Percentiles rank a stretch among this genome's conserved stretches.
Conservation (phyloP, 495 filamentous ascomycete species). For the Lasiosphaeria hispida region DNA sequence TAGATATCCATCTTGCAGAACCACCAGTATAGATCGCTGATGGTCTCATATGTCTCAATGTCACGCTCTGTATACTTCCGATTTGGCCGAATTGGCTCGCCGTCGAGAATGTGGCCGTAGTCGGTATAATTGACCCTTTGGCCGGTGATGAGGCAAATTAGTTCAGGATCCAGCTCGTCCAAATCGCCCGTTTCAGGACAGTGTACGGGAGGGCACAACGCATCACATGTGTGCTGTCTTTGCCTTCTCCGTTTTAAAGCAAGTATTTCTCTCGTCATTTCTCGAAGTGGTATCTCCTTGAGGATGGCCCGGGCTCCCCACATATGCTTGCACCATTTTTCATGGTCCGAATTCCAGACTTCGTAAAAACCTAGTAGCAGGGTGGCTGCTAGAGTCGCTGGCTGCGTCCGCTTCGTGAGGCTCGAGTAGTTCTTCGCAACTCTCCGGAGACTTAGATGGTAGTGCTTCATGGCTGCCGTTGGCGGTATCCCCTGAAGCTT, state of each 20-base stretch:
- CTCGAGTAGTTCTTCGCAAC: conserved; percentile 72
- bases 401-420: conserved; percentile 65
- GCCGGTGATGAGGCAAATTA: conserved; percentile 41
- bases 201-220: conserved; percentile 16
- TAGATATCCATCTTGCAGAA: conserved; percentile 90
- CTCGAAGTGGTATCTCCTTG: conserved; percentile 74
- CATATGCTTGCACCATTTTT: conserved; percentile 92
- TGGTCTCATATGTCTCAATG: conserved; percentile 71
- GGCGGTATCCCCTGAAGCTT: conserved; percentile 69
- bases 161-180: conserved; percentile 34
- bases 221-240: conserved; percentile 24
- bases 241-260: conserved; percentile 50
- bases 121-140: conserved; percentile 32
- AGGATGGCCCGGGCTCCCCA: conserved; percentile 80
- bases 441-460: conserved; percentile 78
- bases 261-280: conserved; percentile 65
- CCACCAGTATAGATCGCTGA: conserved; percentile 95
- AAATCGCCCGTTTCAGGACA: conserved; percentile 12
- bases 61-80: conserved; percentile 62
- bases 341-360: conserved; percentile 89
- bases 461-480: conserved; percentile 85
- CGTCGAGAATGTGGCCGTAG: conserved; percentile 18
- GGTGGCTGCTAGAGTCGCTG: conserved; percentile 82
- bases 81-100: neutral
- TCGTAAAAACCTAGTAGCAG: conserved; percentile 92